A percentile compares a stretch with the other conserved stretches of the same genome.
Conservation (phyloP, 1,284 basidiomycete species). For the Rhodotorula sp. region DNA sequence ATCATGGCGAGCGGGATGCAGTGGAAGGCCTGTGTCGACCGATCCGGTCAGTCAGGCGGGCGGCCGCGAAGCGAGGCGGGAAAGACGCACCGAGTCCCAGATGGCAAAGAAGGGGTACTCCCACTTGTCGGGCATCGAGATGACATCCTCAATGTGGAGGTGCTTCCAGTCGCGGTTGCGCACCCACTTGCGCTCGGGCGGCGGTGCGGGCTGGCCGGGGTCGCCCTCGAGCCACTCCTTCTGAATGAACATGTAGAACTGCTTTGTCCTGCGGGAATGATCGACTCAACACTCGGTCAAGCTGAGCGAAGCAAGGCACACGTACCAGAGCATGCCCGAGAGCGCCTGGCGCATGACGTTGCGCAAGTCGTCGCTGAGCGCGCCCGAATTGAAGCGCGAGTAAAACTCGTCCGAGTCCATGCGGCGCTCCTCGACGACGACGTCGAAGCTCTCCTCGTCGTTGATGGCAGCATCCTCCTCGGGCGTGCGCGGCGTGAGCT, state of each 20-base stretch:
- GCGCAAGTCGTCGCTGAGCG: constrained; percentile 85
- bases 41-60: not conserved
- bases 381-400: constrained; percentile 70
- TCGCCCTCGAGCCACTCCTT: constrained; percentile 95
- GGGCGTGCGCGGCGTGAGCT: constrained; percentile 77
- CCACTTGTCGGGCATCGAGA: constrained; percentile 99
- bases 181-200: constrained; percentile 80
- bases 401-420: constrained; percentile 97
- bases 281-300: too few species aligned
- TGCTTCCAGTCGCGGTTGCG: constrained; percentile 94
- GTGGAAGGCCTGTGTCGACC: constrained; percentile 72
- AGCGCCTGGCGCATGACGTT: constrained; percentile 98
- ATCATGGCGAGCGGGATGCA: constrained; percentile 95
- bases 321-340: constrained; percentile 90
- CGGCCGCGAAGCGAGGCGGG: not conserved
- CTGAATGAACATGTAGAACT: constrained; percentile 94
- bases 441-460: constrained; percentile 89
- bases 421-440: constrained; percentile 80
- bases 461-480: constrained; percentile 75
- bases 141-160: constrained; percentile 89
- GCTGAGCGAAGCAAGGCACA: not conserved
- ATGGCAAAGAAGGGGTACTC: constrained; percentile 56
- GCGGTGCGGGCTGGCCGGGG: constrained; percentile 89
- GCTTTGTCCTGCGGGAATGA: constrained; percentile 68
- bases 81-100: constrained; percentile 31